Evolutionary conservation across 345 rosid species (phyloP).

Genomic region (Eucalyptus curtisii): DNA sequence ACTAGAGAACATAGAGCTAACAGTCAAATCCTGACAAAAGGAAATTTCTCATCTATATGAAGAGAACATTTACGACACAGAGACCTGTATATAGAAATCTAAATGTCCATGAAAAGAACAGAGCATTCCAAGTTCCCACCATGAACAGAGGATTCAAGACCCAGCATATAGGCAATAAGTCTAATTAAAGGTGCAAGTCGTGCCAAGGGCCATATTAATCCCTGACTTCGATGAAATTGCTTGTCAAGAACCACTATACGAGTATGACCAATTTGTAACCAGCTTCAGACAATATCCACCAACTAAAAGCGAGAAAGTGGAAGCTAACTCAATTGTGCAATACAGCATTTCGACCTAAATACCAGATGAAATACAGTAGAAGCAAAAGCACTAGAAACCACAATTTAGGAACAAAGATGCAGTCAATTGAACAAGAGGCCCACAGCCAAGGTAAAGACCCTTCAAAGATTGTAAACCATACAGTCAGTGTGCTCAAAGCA

Average conservation of each 20-base stretch:
- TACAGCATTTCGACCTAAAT: not conserved
- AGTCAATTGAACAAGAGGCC: not conserved
- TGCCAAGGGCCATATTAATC: not conserved
- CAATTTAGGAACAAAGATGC: not conserved
- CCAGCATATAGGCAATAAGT: not conserved
- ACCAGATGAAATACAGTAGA: not conserved
- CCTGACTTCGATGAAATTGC: not conserved
- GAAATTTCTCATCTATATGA: not conserved
- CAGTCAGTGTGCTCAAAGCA: not conserved
- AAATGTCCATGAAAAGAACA: not conserved
- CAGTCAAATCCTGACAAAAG: not conserved
- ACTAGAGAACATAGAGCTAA: not conserved
- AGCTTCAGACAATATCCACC: not conserved
- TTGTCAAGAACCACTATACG: not conserved
- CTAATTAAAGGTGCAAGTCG: not conserved
- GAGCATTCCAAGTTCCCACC: not conserved
- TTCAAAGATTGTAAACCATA: not conserved
- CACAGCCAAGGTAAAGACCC: not conserved
- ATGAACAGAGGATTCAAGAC: not conserved
- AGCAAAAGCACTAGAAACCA: not conserved
- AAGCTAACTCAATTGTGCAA: not conserved
- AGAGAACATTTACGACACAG: not conserved
- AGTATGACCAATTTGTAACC: not conserved
- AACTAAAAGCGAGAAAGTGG: not conserved
- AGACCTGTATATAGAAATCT: not conserved